Evolutionary conservation across 202 grass and related monocot species (phyloP), one percentile per base, ranked within the genome.

Genomic region (Miscanthus sacchariflorus): DNA sequence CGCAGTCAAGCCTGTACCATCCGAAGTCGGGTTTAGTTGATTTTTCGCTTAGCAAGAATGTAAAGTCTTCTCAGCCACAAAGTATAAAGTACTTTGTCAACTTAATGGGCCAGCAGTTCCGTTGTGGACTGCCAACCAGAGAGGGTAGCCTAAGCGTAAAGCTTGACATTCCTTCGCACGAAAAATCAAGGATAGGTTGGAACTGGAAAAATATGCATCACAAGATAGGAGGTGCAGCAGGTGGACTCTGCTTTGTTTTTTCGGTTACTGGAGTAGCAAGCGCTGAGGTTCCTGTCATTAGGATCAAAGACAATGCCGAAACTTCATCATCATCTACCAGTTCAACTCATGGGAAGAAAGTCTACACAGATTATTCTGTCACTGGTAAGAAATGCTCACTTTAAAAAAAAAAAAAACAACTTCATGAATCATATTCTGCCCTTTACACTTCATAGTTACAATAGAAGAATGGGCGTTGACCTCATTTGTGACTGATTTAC

Each of bases 361-460:
- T 99, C 43, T 89, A 99, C 74, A 95, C 78, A 10, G 90, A 96
- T 81, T 99, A 99, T 93, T 96, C 94, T 56, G 81, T 96, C 18
- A 99, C 90, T 30, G 93, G 94, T 86, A 23, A 67, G 84, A 45
- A 75, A 76, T 46, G 9, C 13, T 14, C 12, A 49, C 27, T 35
- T 18, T 49, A 33, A 33, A 1, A 33, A 33, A 33, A 33, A 33
- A 33, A 33, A 2, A 33, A 33, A 33, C 30, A 33, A 33, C 40
- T 59, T 49, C 65, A 48, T 82, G 21, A 38, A 25, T 56, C n/a
- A 45, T 71, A 5, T 11, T 7, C 0, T 59, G 7, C 25, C 9
- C 9, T 13, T 2, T 52, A 44, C n/a, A n/a, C 6, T 84, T 66
- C 0, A 23, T 39, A 80, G 15, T 18, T 74, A 19, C 6, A 56